phyloP scores from a whole-genome alignment of 164 flowering plant genomes.

The Vitis rupestris region DNA sequence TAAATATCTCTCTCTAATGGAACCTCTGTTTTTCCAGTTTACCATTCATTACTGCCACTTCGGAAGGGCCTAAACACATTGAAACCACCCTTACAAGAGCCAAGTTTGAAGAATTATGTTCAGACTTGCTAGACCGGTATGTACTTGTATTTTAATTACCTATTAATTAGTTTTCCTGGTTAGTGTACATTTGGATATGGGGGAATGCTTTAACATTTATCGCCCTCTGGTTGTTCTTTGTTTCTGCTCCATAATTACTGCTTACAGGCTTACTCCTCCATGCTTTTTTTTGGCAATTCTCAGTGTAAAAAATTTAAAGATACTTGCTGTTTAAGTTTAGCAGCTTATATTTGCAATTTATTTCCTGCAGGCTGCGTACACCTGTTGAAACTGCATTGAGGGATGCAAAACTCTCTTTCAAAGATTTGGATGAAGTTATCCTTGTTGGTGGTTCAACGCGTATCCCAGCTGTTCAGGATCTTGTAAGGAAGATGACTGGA shows the following conservation, averaged over 20 bases:
- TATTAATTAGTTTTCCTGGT: not conserved
- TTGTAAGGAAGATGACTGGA: conserved; percentile 71
- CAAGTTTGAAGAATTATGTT: conserved; percentile 40
- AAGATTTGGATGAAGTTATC: conserved; percentile 76
- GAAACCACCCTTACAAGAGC: conserved; percentile 44
- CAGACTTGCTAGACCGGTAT: conserved; percentile 45
- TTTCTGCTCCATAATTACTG: no score
- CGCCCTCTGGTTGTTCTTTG: no score
- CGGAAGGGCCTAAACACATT: conserved; percentile 48
- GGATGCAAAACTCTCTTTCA: conserved; percentile 76
- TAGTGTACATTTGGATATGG: no score
- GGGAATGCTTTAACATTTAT: no score
- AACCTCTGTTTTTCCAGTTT: conserved; percentile 21
- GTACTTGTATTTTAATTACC: not conserved
- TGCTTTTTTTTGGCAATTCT: no score
- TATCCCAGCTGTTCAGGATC: conserved; percentile 80
- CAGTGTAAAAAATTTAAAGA: no score
- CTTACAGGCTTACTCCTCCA: no score
- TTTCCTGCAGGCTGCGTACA: conserved; percentile 45
- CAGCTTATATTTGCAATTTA: not conserved
- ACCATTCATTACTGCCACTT: conserved; percentile 44
- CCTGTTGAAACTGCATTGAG: conserved; percentile 68
- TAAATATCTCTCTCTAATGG: no score
- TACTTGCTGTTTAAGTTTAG: no score
- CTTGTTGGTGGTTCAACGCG: conserved; percentile 87